Evolutionary conservation across 257 asterid species (phyloP), one percentile per base, ranked within the genome.

Genomic region (Fraxinus cuspidata): DNA sequence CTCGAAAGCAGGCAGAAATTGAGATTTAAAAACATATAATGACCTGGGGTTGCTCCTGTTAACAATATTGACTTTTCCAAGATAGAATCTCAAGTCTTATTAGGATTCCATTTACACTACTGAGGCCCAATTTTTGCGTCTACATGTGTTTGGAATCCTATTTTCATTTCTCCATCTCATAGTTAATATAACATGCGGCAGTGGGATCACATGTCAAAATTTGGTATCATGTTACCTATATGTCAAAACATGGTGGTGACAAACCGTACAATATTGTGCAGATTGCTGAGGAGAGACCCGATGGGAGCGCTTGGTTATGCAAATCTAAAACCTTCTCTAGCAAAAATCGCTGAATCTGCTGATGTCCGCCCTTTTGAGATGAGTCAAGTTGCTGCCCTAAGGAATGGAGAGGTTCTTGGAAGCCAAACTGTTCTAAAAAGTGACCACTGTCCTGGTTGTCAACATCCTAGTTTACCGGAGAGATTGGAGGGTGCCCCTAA

Each of bases 371-470:
- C 97, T 77, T 83, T 83, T 66, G 99, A 94, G 84, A 90, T 91
- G 98, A 89, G 96, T 78, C 98, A 90, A 87, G 99, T 94, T 85
- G 94, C 98, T 81, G 92, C 96, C 69, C 82, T 89, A 81, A 90
- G 99, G 84, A 90, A 84, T 31, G 99, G 98, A 77, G 97, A 91
- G 90, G 99, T 94, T 82, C 97, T 94, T 70, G 99, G 99, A 78
- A 92, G 96, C 83, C 97, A 92, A 91, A 94, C 99, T 82, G 92
- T 94, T 86, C 99, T 94, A 72, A 94, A 94, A 86, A 92, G 99
- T 80, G 99, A 94, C 87, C 99, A 94, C 78, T 91, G 92, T 85
- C 99, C 96, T 85, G 97, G 97, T 77, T 94, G 98, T 86, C 99
- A 92, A 81, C 94, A 94, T 83, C 92, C 92, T 82, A 81, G 84